Evolutionary conservation across 345 rosid species (phyloP).

Genomic region (Clausena lansium): DNA sequence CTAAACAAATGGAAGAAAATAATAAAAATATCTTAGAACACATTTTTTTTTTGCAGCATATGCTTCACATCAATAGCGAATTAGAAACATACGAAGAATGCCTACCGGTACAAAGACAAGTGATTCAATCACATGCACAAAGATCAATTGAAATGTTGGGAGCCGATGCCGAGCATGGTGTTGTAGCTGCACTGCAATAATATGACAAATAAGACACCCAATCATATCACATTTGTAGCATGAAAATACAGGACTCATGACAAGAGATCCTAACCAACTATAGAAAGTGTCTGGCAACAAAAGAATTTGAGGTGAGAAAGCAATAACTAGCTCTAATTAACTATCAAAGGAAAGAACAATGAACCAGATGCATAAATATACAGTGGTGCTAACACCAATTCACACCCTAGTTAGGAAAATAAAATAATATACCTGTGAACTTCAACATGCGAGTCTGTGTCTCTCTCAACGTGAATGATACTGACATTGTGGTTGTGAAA

Average conservation of each 20-base stretch:
- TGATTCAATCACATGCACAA: constrained; percentile 94
- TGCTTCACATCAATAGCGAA: not conserved
- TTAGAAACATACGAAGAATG: not conserved
- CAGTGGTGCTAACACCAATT: constrained; percentile 5
- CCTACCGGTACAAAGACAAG: constrained; percentile 97
- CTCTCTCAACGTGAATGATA: constrained; percentile 96
- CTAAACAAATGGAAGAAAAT: not conserved
- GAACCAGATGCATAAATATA: not conserved
- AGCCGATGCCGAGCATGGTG: constrained; percentile 97
- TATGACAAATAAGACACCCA: constrained; percentile 31
- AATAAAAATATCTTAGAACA: not conserved
- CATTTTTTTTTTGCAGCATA: not conserved
- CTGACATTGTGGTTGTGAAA: constrained; percentile 99
- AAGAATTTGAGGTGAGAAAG: constrained; percentile 6
- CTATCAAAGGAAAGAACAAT: not conserved
- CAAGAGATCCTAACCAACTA: constrained; percentile 8
- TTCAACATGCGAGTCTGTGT: constrained; percentile 98
- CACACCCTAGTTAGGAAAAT: constrained; percentile 2
- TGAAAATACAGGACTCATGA: constrained; percentile 6
- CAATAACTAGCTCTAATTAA: not conserved
- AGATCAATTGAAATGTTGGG: constrained; percentile 98
- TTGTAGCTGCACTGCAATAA: constrained; percentile 97
- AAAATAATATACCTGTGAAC: constrained; percentile 71
- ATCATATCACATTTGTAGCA: constrained; percentile 28
- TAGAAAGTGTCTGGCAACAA: constrained; percentile 9